These are phyloP conservation scores for Aureococcus anophagefferens DNA, from an alignment of 108 stramenopile species.

Conservation along the genomic window DNA sequence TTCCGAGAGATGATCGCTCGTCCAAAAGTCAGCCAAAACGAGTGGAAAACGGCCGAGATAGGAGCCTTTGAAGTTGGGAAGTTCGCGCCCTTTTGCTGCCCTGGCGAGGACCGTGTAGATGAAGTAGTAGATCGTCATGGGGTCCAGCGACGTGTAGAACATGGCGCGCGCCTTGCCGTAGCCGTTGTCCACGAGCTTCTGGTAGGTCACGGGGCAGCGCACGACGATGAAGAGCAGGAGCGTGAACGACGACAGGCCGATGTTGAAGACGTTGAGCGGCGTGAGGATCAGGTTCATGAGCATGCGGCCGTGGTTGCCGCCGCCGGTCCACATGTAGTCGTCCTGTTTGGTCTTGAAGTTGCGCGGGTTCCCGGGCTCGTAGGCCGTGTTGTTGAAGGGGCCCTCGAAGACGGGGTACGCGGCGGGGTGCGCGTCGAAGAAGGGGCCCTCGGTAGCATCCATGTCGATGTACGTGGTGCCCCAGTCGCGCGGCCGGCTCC, in stretches of 20 bases:
- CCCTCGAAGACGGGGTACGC: no score
- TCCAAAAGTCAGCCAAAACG: no score
- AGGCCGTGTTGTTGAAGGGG: no score
- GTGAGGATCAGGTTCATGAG: not conserved
- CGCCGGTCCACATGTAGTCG: not conserved
- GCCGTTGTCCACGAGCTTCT: constrained; percentile 1
- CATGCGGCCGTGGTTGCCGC: not conserved
- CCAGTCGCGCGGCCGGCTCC: not conserved
- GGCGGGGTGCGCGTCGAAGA: no score
- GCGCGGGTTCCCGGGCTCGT: not conserved
- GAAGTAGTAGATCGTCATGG: constrained; percentile 20
- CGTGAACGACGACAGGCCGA: constrained; percentile 2
- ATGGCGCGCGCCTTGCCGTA: not conserved
- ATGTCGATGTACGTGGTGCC: no score
- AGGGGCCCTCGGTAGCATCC: no score
- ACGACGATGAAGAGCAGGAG: constrained; percentile 17
- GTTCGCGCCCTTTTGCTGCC: no score
- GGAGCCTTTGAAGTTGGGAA: no score
- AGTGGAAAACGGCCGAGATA: no score
- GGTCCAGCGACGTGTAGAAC: constrained; percentile 16
- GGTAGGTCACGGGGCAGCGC: constrained; percentile 20
- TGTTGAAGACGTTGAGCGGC: constrained; percentile 11
- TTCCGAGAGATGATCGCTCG: no score
- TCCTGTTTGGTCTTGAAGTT: not conserved
- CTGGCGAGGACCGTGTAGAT: constrained; percentile 1